Evolutionary conservation across 2,329 filamentous ascomycete species (phyloP), one percentile per base, ranked within the genome.

Genomic region (Hyphodiscus sp.): DNA sequence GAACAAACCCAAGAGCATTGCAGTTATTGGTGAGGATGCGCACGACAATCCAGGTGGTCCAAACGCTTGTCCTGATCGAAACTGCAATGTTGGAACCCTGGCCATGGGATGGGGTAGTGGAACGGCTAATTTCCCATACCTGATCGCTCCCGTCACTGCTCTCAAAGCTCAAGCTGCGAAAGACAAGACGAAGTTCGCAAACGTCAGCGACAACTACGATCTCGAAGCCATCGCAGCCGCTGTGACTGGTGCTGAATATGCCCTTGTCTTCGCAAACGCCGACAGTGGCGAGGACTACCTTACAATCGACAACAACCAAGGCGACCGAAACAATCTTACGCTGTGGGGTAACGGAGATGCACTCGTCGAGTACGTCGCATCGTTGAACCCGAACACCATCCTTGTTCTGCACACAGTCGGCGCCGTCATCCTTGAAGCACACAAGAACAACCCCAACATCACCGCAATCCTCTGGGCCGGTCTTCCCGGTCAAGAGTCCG

Each of bases 241-340:
- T 51, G 86, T 85, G 58, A 74, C 81, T 15, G 78, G 84, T 61
- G 76, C 79, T 20, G 83, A 83, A 47, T 84, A 86, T 0, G 77
- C 91, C 59, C 78, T 97, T 38, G 91, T 96, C 9, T 97, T 97
- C 63, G 91, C 87, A 62, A 96, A 96, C 61, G 84, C 91, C 13
- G 79, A 91, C 67, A 80, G 85, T 1, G 92, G 92, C 47, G 94
- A 97, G 71, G 90, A 86, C 7, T 96, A 82, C 71, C 89, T 97
- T 65, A 79, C 74, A 13, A 81, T 95, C 1, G 91, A 91, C 56
- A 85, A 81, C 50, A 96, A 96, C 68, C 73, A 77, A 55, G 92
- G 94, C 54, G 92, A 97, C 69, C 85, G 92, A 50, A 94, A 91
- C 67, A 96, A 99, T 72, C 76, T 99, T 33, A 96, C 91, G 0